Percentiles rank a stretch among this genome's conserved stretches.
These are phyloP conservation scores for Vanderwaltozyma verrucispora DNA, from an alignment of 805 yeast genomes.

Conservation along the genomic window DNA sequence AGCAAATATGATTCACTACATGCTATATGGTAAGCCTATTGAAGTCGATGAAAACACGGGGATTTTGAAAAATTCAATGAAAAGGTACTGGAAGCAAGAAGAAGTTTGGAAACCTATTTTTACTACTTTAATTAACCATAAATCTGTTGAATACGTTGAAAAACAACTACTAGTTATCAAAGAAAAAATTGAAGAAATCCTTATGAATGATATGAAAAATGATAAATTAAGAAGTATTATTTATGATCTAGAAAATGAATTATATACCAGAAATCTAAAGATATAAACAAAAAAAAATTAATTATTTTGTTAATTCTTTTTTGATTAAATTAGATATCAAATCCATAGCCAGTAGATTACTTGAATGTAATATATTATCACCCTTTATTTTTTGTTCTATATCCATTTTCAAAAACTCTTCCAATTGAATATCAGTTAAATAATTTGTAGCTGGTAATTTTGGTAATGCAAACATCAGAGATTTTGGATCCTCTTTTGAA, in stretches of 20 bases:
- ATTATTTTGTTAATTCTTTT: no score
- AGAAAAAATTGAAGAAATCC: conserved; percentile 8
- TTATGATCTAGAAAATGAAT: conserved; percentile 30
- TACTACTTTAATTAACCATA: conserved; percentile 52
- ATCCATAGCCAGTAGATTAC: neutral
- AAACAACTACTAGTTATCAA: conserved; percentile 1
- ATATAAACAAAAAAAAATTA: no score
- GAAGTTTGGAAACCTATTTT: conserved; percentile 59
- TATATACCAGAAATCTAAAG: conserved; percentile 4
- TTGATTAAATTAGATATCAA: neutral
- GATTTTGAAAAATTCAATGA: conserved; percentile 36
- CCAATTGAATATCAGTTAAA: neutral
- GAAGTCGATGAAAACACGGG: conserved; percentile 30
- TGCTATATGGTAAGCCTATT: conserved; percentile 62
- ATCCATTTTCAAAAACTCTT: neutral
- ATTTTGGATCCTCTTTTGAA: conserved; percentile 39
- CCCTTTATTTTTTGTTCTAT: no score
- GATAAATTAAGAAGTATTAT: conserved; percentile 27
- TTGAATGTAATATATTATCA: neutral
- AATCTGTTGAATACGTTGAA: conserved; percentile 6
- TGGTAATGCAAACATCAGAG: conserved; percentile 63
- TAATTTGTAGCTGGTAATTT: conserved; percentile 40
- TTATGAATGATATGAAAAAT: conserved; percentile 8
- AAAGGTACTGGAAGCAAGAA: conserved; percentile 66
- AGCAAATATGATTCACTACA: conserved; percentile 61